Evolutionary conservation across 441 rosid species (phyloP), one percentile per base, ranked within the genome.

Genomic region (Syzygium malaccense): DNA sequence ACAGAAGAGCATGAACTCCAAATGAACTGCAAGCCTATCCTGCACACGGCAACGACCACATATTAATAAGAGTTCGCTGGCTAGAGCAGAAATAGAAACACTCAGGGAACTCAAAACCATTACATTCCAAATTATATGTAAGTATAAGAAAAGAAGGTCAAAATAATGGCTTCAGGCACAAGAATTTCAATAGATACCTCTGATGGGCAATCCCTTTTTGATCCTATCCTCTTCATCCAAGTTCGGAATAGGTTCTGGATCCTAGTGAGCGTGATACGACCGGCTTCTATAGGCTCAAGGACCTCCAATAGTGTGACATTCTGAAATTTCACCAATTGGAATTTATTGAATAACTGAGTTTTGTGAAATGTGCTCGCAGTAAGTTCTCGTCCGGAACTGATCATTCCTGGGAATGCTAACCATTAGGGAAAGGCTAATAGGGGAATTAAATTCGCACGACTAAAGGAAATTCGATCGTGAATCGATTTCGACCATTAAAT

Each of bases 221-320:
- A 87, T 62, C 90, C 93, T 90, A 93, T 94, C 93, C 94, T 93
- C 88, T 93, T 90, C 91, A 93, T 95, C 99, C 98, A 96, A 87
- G 92, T 93, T 90, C 94, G 96, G 86, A 91, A 96, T 17, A 94
- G 89, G 87, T 87, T 86, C 71, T 89, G 48, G 48, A 45, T 45
- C 48, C 8, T 45, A 45, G 48, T 45, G 48, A 45, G 48, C 48
- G 48, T 90, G 53, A 90, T 80, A 49, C 62, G 62, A 14, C 88
- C 91, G 86, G 90, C 87, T 54, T 92, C 90, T 71, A 93, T 86
- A 90, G 86, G 97, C 88, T 91, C 90, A 37, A 94, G 90, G 85
- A 96, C 89, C 89, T 93, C 93, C 95, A 97, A 91, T 14, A n/a
- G n/a, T n/a, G n/a, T n/a, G n/a, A n/a, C n/a, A n/a, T n/a, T n/a